Base-by-base conservation (phyloP, 805 yeast species). In the Candida chilensis region DNA sequence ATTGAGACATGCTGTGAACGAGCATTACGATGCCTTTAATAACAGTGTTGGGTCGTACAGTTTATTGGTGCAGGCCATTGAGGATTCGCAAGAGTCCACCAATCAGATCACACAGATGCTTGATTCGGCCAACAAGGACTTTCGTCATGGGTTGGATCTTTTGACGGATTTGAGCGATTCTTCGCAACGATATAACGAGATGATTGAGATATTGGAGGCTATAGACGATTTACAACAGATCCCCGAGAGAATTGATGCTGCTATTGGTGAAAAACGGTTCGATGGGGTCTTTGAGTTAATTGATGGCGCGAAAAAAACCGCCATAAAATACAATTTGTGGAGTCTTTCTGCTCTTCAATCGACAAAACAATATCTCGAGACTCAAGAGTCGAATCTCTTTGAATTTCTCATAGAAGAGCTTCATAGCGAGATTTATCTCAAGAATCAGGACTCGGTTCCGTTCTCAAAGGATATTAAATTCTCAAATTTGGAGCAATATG, bases 1-100 rank as follows among this genome's bases (percentile, higher is more conserved):
- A 16, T 60, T 90, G 31, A 71, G 78, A 35, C 56, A 54, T 16
- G 84, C 88, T 2, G 96, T 88, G 17, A 80, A 79, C 39, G 82
- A 78, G 32, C 82, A 86, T 47, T 79, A 78, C 48, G 88, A 84
- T 48, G 78, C 85, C 2, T 87, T 90, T 56, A 87, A 85, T 49
- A 79, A 76, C 40, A 76, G 86, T 40, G 76, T 90, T 27, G 95
- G 95, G 0, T 78, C 90, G 4, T 90, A 85, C 52, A 79, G 85
- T 32, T 64, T 73, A 27, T 76, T 87, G 2, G 73, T 82, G 3
- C 62, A 69, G 27, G 64, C 78, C 1, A 64, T 88, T 14, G 60
- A 72, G 16, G 71, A 79, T 24, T 76, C 92, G 3, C 90, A 85
- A 42, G 57, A 63, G 6, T 69, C 71, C 14, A 62, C 83, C 2